Evolutionary conservation across 148 eudicot species (phyloP), one percentile per base, ranked within the genome.

Genomic region (Vaccinium macrocarpon): DNA sequence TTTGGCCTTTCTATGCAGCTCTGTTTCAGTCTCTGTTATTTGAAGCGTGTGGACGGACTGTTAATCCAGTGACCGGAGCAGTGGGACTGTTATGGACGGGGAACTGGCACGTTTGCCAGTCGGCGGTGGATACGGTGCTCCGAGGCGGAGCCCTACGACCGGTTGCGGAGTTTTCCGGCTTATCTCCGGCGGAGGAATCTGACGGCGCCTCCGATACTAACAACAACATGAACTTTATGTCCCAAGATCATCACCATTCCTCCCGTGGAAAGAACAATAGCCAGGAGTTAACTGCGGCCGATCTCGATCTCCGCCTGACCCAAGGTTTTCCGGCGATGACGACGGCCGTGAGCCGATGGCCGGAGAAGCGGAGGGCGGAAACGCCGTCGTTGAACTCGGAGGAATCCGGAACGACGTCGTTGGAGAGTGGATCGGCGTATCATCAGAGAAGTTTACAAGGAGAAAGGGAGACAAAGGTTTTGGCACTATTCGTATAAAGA

Each of bases 41-140:
- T 71, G 93, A 91, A 78, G 90, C 91, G 4, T 89, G 90, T 83
- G 93, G 93, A 4, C 86, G 91, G 62, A 91, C 90, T 9, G 78
- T 91, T 42, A 91, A 91, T 57, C 93, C 93, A 12, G 91, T 91
- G 35, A 87, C 35, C 68, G 93, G 91, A 25, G 91, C 91, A 8
- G 87, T 91, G 5, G 93, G 93, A 6, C 84, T 91, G 8, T 81
- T 91, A 4, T 88, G 85, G 91, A 89, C 90, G 5, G 90, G 90
- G 8, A 91, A 91, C 87, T 91, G 93, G 91, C 88, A 86, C 51
- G 21, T 87, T 12, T 89, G 91, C 80, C 90, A 88, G 71, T 32
- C 88, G 46, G 91, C 93, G 5, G 91, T 89, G 56, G 89, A 88
- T 70, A 88, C 90, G 32, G 90, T 91, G 81, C 90, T 91, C 25